Evolutionary conservation across 805 yeast species (phyloP), one percentile per base, ranked within the genome.

Genomic region (Candida pini): DNA sequence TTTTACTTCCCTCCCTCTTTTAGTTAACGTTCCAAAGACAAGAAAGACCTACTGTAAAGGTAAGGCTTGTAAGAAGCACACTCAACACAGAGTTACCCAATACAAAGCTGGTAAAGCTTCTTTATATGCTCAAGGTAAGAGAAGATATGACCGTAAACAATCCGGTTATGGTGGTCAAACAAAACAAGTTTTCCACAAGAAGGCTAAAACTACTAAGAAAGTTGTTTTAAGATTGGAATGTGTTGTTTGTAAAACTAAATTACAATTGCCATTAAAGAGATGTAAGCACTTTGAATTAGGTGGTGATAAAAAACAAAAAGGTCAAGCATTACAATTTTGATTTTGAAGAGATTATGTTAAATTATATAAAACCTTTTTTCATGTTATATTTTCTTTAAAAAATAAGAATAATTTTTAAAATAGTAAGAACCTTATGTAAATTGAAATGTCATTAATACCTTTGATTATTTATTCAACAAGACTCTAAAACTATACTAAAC

Each of bases 111-210:
- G 99, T 77, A 92, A 92, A 80, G 97, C 98, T 69, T 90, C 97
- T 53, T 81, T 89, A 63, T 88, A 80, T 68, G 96, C 97, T 60
- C 97, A 92, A 78, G 99, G 99, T 83, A 92, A 94, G 90, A 88
- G 99, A 81, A 89, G 99, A 81, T 92, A 92, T 79, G 98, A 92
- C 90, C 96, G 99, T 77, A 92, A 92, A 76, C 98, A 92, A 79
- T 69, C 84, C 63, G 98, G 98, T 88, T 92, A 80, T 77, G 99
- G 99, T 86, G 99, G 99, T 86, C 99, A 92, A 79, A 92, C 98
- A 76, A 92, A 88, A 81, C 98, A 81, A 68, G 83, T 92, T 76
- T 92, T 92, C 97, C 97, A 88, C 85, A 92, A 92, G 86, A 92
- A 92, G 76, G 98, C 98, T 63, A 92, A 92, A 88, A 92, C 97